Evolutionary conservation across 176 grass and related monocot genomes (phyloP), one percentile per base, ranked within the genome.

Genomic region (Tuctoria greenei): DNA sequence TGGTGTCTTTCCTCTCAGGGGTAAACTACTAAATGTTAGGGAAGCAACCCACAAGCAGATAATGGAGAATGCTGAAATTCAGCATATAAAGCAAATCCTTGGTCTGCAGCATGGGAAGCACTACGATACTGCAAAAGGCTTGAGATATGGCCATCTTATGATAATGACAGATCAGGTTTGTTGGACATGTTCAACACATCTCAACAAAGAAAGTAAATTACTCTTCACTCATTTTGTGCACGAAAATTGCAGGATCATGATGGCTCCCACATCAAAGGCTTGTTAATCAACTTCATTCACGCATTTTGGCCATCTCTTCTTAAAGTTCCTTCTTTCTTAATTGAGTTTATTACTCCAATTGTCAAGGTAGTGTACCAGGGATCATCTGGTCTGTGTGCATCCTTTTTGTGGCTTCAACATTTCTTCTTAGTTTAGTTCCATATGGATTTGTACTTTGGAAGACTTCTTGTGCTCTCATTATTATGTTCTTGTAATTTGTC

Each of bases 101-200:
- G 95, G 95, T 78, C 87, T 98, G 71, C 95, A 98, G 68, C 95
- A 98, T 61, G 91, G 66, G 1, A 98, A 94, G 62, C 25, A 92
- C 8, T 97, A 93, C 61, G 84, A 86, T 21, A 92, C 69, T 27
- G 45, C 73, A 12, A 94, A 98, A 78, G 95, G 89, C 21, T 83
- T 98, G 73, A 87, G 95, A 98, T 98, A 98, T 66, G 95, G 95
- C 4, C 91, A 94, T 79, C 91, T 98, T 27, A 94, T 98, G 95
- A 98, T 98, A 82, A 98, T 98, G 95, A 98, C 95, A 12, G 95
- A 98, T 88, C 95, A 98, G 91, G 95, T 93, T 69, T 43, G 51
- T n/a, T 18, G 43, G 0, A 61, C 14, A 7, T 78, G 62, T 64
- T 14, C 63, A 78, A 17, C 47, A 6, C 68, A 45, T 69, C 23